Evolutionary conservation across 495 filamentous ascomycete genomes (phyloP).

Genomic region (Aspergillus incahuasiensis): DNA sequence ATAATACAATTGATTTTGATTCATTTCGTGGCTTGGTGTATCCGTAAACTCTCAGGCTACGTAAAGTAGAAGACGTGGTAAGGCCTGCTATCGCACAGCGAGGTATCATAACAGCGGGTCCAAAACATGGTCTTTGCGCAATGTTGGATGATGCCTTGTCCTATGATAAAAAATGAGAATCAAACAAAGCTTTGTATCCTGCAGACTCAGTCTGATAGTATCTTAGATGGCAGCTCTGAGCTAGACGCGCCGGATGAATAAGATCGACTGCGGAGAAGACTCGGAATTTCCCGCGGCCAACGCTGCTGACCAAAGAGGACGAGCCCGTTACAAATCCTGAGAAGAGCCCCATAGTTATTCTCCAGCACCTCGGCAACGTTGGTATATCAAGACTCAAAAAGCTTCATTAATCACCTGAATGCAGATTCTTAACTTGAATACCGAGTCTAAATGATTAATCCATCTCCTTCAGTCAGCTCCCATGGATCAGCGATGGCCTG

Average conservation of each 20-base stretch:
- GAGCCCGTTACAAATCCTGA: not conserved
- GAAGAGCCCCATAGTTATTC: not conserved
- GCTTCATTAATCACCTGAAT: not conserved
- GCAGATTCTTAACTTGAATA: not conserved
- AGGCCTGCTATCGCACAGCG: no score
- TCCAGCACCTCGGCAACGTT: not conserved
- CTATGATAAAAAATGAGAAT: not conserved
- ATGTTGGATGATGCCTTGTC: not conserved
- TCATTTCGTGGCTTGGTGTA: not conserved
- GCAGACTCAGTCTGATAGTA: no score
- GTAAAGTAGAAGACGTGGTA: no score
- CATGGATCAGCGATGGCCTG: constrained; percentile 8
- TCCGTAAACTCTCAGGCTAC: not conserved
- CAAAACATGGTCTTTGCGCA: no score
- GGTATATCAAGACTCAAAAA: not conserved
- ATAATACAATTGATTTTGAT: not conserved
- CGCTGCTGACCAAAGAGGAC: not conserved
- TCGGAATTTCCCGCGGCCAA: not conserved
- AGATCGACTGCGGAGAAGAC: not conserved
- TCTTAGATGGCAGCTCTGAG: no score
- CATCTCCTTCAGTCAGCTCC: not conserved
- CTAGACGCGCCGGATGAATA: not conserved
- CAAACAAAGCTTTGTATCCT: no score
- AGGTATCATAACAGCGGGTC: no score
- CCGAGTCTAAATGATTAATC: not conserved